Conservation (phyloP, 2,329 filamentous ascomycete species). For the Alternaria dauci region DNA sequence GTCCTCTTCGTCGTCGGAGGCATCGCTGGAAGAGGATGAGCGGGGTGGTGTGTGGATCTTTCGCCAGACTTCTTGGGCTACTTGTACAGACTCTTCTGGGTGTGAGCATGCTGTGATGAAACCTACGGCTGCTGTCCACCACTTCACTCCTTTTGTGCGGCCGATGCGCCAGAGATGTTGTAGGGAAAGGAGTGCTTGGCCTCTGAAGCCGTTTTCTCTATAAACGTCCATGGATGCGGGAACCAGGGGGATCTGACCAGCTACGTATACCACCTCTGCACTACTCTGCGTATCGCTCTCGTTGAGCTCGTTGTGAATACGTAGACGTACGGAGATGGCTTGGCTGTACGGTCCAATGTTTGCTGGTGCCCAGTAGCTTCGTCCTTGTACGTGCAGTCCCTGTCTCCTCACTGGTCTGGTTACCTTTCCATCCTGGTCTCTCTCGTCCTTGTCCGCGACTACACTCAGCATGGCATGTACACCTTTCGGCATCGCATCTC, state of each 20-base stretch:
- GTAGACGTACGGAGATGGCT: conserved; percentile 68
- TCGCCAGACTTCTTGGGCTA: conserved; percentile 58
- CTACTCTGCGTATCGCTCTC: conserved; percentile 26
- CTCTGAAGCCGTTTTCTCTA: conserved; percentile 52
- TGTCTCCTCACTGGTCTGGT: conserved; percentile 37
- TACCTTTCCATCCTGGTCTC: conserved; percentile 31
- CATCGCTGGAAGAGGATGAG: conserved; percentile 7
- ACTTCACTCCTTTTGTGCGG: conserved; percentile 72
- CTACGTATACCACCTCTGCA: conserved; percentile 67
- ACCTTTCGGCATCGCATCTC: conserved; percentile 68
- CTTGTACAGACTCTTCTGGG: conserved; percentile 36
- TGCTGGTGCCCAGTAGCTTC: conserved; percentile 96
- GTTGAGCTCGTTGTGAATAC: conserved; percentile 23
- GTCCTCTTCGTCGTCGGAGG: conserved; percentile 56
- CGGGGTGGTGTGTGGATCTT: conserved; percentile 19
- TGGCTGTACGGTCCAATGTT: conserved; percentile 98
- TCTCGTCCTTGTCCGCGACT: conserved; percentile 46
- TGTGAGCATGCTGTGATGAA: conserved; percentile 24
- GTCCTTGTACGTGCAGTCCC: conserved; percentile 86
- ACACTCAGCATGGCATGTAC: conserved; percentile 69
- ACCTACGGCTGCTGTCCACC: conserved; percentile 78
- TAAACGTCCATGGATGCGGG: conserved; percentile 77
- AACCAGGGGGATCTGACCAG: conserved; percentile 89
- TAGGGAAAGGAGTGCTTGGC: conserved; percentile 75
- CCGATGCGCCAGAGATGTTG: conserved; percentile 92